Conservation (phyloP, 2,329 filamentous ascomycete species). For the Clarireedia hainanense region DNA sequence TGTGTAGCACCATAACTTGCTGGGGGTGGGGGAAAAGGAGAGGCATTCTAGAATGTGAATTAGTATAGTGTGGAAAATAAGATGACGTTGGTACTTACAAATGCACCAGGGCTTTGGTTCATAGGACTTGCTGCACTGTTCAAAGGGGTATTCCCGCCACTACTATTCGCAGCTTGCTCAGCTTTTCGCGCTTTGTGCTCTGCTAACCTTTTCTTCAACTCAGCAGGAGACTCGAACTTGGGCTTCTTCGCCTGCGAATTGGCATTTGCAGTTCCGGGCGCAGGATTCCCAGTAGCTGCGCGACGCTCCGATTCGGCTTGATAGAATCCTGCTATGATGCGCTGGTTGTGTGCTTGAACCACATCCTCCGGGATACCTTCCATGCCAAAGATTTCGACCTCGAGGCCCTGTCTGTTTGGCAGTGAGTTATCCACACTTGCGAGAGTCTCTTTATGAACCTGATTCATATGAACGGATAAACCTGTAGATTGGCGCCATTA, state of each 20-base stretch:
- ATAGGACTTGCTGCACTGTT: slow-evolving; percentile 36
- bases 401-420: slow-evolving; percentile 73
- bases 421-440: slow-evolving; percentile 86
- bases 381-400: slow-evolving; percentile 97
- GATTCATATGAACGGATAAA: slow-evolving; percentile 93
- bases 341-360: slow-evolving; percentile 73
- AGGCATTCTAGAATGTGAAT: slow-evolving; percentile 24
- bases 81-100: slow-evolving; percentile 41
- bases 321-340: slow-evolving; percentile 79
- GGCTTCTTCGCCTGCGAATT: slow-evolving; percentile 64
- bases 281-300: slow-evolving; percentile 75
- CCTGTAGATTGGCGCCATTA: slow-evolving; percentile 42
- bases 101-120: slow-evolving; percentile 43
- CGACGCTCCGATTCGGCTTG: slow-evolving; percentile 77
- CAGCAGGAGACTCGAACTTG: slow-evolving; percentile 66
- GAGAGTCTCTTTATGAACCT: slow-evolving; percentile 93
- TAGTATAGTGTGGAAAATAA: slow-evolving; percentile 5
- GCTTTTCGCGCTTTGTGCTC: slow-evolving; percentile 65
- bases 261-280: slow-evolving; percentile 47
- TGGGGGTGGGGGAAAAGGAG: slow-evolving; percentile 26
- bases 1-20: slow-evolving; percentile 22
- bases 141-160: slow-evolving; percentile 48
- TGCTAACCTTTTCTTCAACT: slow-evolving; percentile 72
- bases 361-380: slow-evolving; percentile 89
- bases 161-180: slow-evolving; percentile 49